Conservation (phyloP, 345 rosid species). For the Tarenaya hassleriana region DNA sequence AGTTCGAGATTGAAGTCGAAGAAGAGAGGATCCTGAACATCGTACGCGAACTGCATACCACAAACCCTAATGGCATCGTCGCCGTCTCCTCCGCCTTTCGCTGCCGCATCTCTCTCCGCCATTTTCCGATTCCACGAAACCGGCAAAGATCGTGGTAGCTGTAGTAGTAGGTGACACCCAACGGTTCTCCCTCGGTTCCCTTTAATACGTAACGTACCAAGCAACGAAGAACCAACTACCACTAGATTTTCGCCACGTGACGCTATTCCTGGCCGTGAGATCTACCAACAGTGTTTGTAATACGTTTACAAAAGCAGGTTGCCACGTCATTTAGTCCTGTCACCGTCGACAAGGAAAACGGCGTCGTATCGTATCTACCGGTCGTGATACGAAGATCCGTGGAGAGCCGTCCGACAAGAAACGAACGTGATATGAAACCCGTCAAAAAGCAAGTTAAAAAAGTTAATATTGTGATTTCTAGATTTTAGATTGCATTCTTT, state of each 20-base stretch:
- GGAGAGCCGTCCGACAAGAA: too few relatives aligned
- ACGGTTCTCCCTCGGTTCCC: not conserved
- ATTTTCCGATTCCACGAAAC: constrained; percentile 25
- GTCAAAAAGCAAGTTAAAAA: too few relatives aligned
- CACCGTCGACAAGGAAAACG: too few relatives aligned
- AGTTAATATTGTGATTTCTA: too few relatives aligned
- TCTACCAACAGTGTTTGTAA: too few relatives aligned
- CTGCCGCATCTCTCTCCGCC: constrained; percentile 25
- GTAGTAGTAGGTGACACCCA: constrained; percentile 8
- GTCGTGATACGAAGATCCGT: too few relatives aligned
- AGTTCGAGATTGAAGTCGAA: constrained; percentile 57
- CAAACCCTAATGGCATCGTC: constrained; percentile 46
- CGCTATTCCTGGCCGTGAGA: constrained; percentile 17
- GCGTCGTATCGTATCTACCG: too few relatives aligned
- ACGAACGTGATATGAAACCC: too few relatives aligned
- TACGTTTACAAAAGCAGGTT: too few relatives aligned
- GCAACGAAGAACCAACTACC: constrained; percentile 13
- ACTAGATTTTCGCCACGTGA: constrained; percentile 19
- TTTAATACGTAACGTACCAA: constrained; percentile 4
- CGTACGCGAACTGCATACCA: constrained; percentile 80
- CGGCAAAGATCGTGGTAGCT: not conserved
- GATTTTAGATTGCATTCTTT: too few relatives aligned
- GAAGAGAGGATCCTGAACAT: constrained; percentile 55
- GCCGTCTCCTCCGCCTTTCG: constrained; percentile 24
- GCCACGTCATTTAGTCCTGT: too few relatives aligned